Evolutionary conservation across 2,329 filamentous ascomycete species (phyloP), one percentile per base, ranked within the genome.

Genomic region (Colletotrichum filicis): DNA sequence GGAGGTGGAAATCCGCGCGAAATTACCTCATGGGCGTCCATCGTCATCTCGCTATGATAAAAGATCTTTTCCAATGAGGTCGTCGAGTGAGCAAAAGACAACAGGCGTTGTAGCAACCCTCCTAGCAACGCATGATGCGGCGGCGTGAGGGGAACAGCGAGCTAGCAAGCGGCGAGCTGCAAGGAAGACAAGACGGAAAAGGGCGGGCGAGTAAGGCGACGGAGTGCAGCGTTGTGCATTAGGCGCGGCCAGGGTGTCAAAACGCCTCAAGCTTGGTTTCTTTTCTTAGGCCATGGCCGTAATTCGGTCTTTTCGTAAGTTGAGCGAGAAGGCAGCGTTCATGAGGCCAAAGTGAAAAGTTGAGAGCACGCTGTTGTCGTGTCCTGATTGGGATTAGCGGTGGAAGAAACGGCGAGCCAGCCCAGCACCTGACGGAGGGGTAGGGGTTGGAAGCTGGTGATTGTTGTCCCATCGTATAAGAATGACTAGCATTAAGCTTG

Each of bases 211-310:
- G 46, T 60, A 2, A 11, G 59, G 35, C 52, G 11, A 60, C 30
- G 57, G 19, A 26, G 32, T 42, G 32, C 49, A 28, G 42, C n/a
- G 6, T 19, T 24, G n/a, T 37, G 57, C 57, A 60, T 32, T 16
- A 60, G 57, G 32, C 11, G 55, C 14, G 53, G 37, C 67, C 59
- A n/a, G 67, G 67, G 24, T 70, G 28, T 22, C 30, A 26, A 70
- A 66, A 70, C 46, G 61, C 28, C 53, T 61, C 56, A 66, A 66
- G 62, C 62, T 46, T 56, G 26, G 30, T 66, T 64, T 70, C 64
- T 71, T 68, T 68, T 68, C 64, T 58, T 63, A 58, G 68, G 11
- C n/a, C 30, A 64, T 28, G 14, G 19, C 7, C 9, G 14, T 8
- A 8, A 49, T 19, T 22, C 42, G 19, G 35, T 61, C 22, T 19